Evolutionary conservation across 208 protist genomes (phyloP), one percentile per base, ranked within the genome.

Genomic region (Trypanosoma vivax): DNA sequence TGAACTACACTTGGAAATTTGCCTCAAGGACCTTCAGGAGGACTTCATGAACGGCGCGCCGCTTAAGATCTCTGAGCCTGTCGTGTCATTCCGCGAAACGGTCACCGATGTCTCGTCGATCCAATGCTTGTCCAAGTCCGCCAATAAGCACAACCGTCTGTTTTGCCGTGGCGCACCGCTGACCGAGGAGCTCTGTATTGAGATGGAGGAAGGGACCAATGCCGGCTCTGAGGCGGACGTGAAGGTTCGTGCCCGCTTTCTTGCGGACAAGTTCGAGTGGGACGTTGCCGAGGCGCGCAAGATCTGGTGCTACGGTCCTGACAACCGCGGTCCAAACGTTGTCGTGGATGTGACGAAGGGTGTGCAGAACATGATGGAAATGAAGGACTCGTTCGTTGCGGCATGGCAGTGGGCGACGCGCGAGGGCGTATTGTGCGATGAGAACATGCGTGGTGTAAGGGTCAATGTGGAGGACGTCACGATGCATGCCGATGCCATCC

Each of bases 71-170:
- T 97, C 96, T 28, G 94, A 99, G 60, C 79, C 79, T 40, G 96
- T 99, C 33, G 97, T 99, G 45, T 98, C 96, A 24, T 99, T 97
- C 92, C 86, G 97, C 60, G 98, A 99, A 82, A 99, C 98, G 27
- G 92, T 99, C 56, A 91, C 76, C 39, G 79, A 65, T 37, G 45
- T 76, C 40, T 99, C 58, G 52, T 92, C 60, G 97, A 98, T 88
- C 96, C 97, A 50, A 88, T 98, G 67, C 58, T 57, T 82, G 37
- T 73, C 76, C 45, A 83, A 77, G 58, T 84, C 76, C 52, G 70
- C 79, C n/a, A 99, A 99, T 96, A 99, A 99, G 80, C 97, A 99
- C 84, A 99, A 99, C 86, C 83, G 98, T 81, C 65, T 99, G 24
- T 99, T 89, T 78, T 83, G 97, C 56, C 80, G 85, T 31, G 96